phyloP scores from a whole-genome alignment of 2,329 filamentous ascomycete genomes.

The Hymenoscyphus linearis region DNA sequence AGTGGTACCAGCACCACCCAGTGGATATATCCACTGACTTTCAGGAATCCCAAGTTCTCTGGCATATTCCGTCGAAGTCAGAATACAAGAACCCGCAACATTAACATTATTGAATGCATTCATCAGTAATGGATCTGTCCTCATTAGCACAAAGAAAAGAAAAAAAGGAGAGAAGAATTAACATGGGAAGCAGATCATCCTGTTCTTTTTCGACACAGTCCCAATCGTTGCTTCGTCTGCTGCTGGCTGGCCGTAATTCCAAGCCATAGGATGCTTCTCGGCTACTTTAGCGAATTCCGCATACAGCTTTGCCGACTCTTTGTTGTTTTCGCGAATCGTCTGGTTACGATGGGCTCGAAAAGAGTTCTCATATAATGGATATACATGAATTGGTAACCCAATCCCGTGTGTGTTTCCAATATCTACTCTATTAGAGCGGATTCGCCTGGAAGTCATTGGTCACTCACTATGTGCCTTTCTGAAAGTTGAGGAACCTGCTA shows the following conservation, averaged over 20 bases:
- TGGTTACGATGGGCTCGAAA: conserved; percentile 54
- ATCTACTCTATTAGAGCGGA: conserved; percentile 35
- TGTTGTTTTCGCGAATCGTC: conserved; percentile 47
- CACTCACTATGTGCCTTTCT: conserved; percentile 38
- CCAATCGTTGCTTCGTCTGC: conserved; percentile 47
- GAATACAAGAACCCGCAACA: conserved; percentile 52
- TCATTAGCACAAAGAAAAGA: conserved; percentile 11
- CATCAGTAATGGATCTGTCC: conserved; percentile 59
- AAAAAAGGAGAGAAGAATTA: conserved; percentile 22
- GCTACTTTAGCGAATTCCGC: conserved; percentile 55
- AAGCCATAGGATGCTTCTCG: conserved; percentile 47
- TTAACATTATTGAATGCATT: conserved; percentile 69
- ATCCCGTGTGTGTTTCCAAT: conserved; percentile 52
- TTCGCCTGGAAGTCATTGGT: conserved; percentile 1
- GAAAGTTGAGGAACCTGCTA: conserved; percentile 46
- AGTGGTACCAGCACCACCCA: conserved; percentile 57
- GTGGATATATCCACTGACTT: conserved; percentile 56
- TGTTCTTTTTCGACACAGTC: conserved; percentile 49
- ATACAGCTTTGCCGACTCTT: conserved; percentile 56
- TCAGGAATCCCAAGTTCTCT: conserved; percentile 47
- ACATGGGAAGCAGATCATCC: conserved; percentile 67
- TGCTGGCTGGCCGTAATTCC: conserved; percentile 45
- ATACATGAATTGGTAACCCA: conserved; percentile 60
- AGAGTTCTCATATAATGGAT: conserved; percentile 61
- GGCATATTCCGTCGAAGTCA: conserved; percentile 54